Base-by-base conservation (phyloP, 305 asterid genomes). In the Salvia sclarea region DNA sequence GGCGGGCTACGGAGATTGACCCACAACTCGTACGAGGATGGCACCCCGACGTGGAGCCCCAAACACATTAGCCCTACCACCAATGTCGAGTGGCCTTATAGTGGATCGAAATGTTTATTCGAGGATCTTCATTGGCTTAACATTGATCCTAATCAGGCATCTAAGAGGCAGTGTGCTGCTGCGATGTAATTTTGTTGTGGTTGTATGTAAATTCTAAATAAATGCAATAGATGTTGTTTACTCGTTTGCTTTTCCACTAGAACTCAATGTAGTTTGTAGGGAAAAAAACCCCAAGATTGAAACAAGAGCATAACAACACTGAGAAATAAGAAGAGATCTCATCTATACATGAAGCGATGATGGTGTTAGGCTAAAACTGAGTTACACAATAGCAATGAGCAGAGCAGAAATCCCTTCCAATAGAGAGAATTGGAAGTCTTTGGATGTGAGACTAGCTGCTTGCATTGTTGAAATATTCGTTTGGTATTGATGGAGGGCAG, bases 31-130 rank as follows among this genome's bases (percentile, higher is more conserved):
- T 92, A 77, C 9, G 98, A 92, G 74, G 98, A 92, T 70, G 98
- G 97, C 0, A 92, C 98, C 4, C 98, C 98, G 0, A 68, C 88
- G 52, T 92, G 98, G 98, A 85, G 97, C 22, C 87, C 88, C 1
- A 84, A 67, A 58, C 86, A 71, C 72, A 64, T 71, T 54, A 53
- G 30, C 53, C 79, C 80, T 4, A 52, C 8, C 43, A 37, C 43
- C 0, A 75, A 86, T 79, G 88, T 78, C 4, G 91, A 83, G 64
- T 75, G 92, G 95, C 83, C 91, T 24, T 60, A 70, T 55, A 76
- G 83, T 30, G 88, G 77, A 21, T 43, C 83, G 4, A 71, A 68
- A 52, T 92, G 98, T 70, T 62, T 80, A 3, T 92, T 92, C 63
- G 87, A 82, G 5, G 97, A 91, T 74, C 88, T 96, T 70, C 82